These are phyloP conservation scores for Pachyrhizus erosus DNA, from an alignment of 306 rosid genomes.

Conservation along the genomic window DNA sequence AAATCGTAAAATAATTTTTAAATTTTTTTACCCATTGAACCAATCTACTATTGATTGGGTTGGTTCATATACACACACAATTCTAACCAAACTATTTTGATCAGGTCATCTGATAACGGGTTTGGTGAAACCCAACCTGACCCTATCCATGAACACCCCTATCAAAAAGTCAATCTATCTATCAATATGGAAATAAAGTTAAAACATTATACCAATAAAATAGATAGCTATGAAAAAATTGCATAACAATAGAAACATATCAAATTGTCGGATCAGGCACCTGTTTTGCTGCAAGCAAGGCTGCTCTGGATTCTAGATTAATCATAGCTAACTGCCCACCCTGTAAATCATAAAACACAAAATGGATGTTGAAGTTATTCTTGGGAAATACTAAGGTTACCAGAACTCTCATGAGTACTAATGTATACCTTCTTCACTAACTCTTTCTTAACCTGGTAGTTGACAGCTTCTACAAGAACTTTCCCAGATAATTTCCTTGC, in stretches of 20 bases:
- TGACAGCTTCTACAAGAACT: constrained; percentile 83
- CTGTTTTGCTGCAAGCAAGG: constrained; percentile 93
- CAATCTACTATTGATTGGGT: no score
- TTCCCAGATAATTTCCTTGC: constrained; percentile 79
- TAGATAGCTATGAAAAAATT: constrained; percentile 25
- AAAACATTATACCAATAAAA: background rate
- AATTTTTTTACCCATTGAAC: no score
- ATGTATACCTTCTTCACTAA: constrained; percentile 72
- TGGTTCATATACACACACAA: no score
- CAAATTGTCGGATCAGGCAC: constrained; percentile 45
- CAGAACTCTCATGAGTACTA: constrained; percentile 20
- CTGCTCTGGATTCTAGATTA: constrained; percentile 86
- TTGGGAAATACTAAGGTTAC: constrained; percentile 24
- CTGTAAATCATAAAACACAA: constrained; percentile 57
- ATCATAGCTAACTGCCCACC: constrained; percentile 86
- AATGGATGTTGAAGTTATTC: constrained; percentile 41
- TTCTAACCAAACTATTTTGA: no score
- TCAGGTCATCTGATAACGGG: no score
- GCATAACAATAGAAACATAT: constrained; percentile 35
- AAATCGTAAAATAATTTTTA: no score
- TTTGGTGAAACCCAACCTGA: no score
- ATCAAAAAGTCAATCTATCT: constrained; percentile 14
- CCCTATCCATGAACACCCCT: no score
- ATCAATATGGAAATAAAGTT: background rate
- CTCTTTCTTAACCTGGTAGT: constrained; percentile 88